Evolutionary conservation across 2,329 filamentous ascomycete genomes (phyloP).

Genomic region (Alternaria triticimaculans): DNA sequence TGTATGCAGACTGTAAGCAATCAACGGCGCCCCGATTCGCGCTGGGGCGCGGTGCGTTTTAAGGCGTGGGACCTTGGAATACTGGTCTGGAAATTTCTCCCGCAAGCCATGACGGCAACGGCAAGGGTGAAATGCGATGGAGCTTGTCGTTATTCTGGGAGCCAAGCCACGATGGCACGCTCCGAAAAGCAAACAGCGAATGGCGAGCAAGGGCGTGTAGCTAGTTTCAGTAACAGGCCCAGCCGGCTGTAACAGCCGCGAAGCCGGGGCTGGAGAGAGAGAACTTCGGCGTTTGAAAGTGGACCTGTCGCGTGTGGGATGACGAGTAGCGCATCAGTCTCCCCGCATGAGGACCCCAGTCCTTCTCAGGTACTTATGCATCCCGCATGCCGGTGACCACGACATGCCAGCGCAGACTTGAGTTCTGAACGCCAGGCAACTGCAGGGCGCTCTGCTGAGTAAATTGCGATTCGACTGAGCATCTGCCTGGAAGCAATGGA

Average conservation of each 20-base stretch:
- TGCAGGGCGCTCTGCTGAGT: neutral
- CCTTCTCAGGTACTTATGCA: slow-evolving; percentile 40
- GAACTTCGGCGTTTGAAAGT: slow-evolving; percentile 44
- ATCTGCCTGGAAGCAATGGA: neutral
- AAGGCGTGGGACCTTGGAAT: slow-evolving; percentile 18
- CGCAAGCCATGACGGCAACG: slow-evolving; percentile 32
- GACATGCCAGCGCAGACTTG: neutral
- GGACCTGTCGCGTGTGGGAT: slow-evolving; percentile 41
- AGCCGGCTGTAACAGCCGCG: slow-evolving; percentile 24
- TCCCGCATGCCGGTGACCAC: slow-evolving; percentile 22
- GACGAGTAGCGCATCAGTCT: slow-evolving; percentile 31
- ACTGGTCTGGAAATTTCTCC: slow-evolving; percentile 31
- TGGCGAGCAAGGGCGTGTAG: slow-evolving; percentile 19
- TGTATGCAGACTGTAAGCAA: slow-evolving; percentile 30
- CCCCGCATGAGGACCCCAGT: slow-evolving; percentile 43
- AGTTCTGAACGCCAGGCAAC: neutral
- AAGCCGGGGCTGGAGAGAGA: slow-evolving; percentile 19
- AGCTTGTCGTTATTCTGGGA: slow-evolving; percentile 26
- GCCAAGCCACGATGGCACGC: slow-evolving; percentile 40
- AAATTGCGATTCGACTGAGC: neutral
- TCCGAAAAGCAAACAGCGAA: slow-evolving; percentile 32
- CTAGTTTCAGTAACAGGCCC: slow-evolving; percentile 17
- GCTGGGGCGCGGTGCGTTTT: slow-evolving; percentile 35
- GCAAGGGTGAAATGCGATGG: slow-evolving; percentile 42
- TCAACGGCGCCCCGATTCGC: slow-evolving; percentile 18